phyloP scores from a whole-genome alignment of 768 basidiomycete species.

The Phaffia tasmanica region DNA sequence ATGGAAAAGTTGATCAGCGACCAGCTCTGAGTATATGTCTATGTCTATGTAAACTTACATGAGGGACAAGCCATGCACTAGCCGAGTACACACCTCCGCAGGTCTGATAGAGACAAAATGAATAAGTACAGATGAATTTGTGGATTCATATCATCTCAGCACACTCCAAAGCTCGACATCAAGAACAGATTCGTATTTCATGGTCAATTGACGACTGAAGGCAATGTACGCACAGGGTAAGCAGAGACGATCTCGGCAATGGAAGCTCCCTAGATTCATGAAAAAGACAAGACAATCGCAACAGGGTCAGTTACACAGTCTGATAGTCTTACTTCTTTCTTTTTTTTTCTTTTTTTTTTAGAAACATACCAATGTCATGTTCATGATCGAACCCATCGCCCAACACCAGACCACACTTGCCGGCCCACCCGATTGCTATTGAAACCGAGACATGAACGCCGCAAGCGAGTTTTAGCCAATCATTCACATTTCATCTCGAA shows the following conservation, averaged over 20 bases:
- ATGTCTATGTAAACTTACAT: constrained; percentile 2
- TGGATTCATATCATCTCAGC: too few relatives aligned
- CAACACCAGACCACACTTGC: constrained; percentile 53
- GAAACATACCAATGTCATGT: constrained; percentile 19
- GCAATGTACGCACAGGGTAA: constrained; percentile 22
- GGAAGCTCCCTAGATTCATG: constrained; percentile 19
- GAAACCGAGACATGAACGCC: constrained; percentile 29
- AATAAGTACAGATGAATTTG: constrained; percentile 30
- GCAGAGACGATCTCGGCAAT: constrained; percentile 35
- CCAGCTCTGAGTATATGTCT: constrained; percentile 31
- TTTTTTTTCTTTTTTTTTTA: too few relatives aligned
- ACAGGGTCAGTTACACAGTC: background rate
- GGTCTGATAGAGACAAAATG: constrained; percentile 40
- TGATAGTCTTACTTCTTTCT: too few relatives aligned
- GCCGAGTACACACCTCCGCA: constrained; percentile 42
- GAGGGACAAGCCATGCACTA: constrained; percentile 39
- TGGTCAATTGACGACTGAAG: background rate
- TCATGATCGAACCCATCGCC: constrained; percentile 26
- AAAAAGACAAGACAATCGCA: background rate
- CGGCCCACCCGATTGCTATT: constrained; percentile 57
- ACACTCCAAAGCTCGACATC: constrained; percentile 18
- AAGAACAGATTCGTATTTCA: constrained; percentile 25
- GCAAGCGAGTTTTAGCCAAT: too few relatives aligned
- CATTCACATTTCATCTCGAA: background rate
- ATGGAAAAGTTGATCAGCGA: background rate